These are phyloP conservation scores for Cymodocea nodosa DNA, from an alignment of 116 monocot species.

Conservation along the genomic window DNA sequence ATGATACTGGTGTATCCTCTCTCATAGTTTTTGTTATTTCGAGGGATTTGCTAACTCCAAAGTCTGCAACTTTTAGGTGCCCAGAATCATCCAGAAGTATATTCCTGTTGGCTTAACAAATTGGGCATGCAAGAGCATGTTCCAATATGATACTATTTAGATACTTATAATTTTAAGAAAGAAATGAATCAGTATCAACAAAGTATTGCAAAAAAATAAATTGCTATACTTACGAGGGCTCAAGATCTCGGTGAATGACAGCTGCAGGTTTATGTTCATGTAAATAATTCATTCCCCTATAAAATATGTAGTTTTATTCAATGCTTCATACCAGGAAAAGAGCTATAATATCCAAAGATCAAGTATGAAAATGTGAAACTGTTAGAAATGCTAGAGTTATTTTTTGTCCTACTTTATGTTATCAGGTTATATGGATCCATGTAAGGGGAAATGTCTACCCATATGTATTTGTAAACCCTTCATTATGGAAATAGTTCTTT, in stretches of 20 bases:
- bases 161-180: conserved; percentile 4
- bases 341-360: neutral
- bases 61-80: conserved; percentile 95
- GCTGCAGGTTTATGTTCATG: conserved; percentile 93
- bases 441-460: no score
- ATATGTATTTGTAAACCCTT: no score
- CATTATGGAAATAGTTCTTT: no score
- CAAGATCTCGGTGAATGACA: conserved; percentile 94
- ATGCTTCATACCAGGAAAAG: neutral
- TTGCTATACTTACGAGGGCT: conserved; percentile 69
- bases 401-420: no score
- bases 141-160: conserved; percentile 24
- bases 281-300: conserved; percentile 92
- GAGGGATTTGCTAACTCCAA: conserved; percentile 80
- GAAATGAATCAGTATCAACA: neutral
- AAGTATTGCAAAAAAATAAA: neutral
- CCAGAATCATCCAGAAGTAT: conserved; percentile 93
- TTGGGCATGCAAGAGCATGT: conserved; percentile 18
- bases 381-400: no score
- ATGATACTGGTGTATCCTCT: conserved; percentile 55
- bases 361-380: neutral
- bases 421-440: no score
- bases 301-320: neutral
- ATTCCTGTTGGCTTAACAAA: conserved; percentile 67
- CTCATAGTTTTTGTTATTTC: conserved; percentile 44